Percentiles rank a stretch among this genome's conserved stretches.
Conservation (phyloP, 2,329 filamentous ascomycete genomes). For the Talaromyces atroroseus region DNA sequence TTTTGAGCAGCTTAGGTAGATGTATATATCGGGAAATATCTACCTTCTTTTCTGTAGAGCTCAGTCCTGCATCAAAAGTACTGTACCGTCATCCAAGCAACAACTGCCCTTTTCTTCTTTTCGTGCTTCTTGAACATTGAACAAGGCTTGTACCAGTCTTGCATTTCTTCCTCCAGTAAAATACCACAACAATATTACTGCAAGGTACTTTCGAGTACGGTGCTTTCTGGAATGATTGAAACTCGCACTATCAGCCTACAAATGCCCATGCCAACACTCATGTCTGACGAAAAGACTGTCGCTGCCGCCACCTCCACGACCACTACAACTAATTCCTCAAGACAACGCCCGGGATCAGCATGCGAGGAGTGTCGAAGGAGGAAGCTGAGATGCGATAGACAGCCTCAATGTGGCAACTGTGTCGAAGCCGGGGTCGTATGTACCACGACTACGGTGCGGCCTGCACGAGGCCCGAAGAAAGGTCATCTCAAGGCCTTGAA, state of each 20-base stretch:
- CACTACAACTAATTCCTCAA: conserved; percentile 12
- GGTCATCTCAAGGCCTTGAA: conserved; percentile 70
- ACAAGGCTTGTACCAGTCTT: background rate
- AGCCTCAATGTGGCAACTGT: conserved; percentile 81
- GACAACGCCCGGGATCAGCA: conserved; percentile 44
- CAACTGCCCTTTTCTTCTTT: background rate
- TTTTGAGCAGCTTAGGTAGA: background rate
- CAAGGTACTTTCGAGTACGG: background rate
- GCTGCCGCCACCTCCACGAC: background rate
- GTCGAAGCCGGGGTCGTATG: conserved; percentile 39
- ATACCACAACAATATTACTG: background rate
- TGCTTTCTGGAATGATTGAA: conserved; percentile 6
- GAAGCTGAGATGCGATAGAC: conserved; percentile 85
- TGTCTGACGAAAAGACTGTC: conserved; percentile 10
- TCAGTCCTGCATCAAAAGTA: background rate
- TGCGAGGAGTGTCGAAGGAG: conserved; percentile 91
- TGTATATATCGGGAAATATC: conserved; percentile 7
- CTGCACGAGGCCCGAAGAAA: conserved; percentile 73
- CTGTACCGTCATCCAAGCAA: background rate
- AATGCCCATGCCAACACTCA: conserved; percentile 9
- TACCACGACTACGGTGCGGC: conserved; percentile 23
- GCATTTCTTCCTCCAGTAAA: background rate
- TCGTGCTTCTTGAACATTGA: background rate
- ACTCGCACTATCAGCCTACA: conserved; percentile 5
- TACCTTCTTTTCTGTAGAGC: background rate